These are phyloP conservation scores for Saccharomycopsis sp. DNA, from an alignment of 805 yeast species.

Conservation along the genomic window DNA sequence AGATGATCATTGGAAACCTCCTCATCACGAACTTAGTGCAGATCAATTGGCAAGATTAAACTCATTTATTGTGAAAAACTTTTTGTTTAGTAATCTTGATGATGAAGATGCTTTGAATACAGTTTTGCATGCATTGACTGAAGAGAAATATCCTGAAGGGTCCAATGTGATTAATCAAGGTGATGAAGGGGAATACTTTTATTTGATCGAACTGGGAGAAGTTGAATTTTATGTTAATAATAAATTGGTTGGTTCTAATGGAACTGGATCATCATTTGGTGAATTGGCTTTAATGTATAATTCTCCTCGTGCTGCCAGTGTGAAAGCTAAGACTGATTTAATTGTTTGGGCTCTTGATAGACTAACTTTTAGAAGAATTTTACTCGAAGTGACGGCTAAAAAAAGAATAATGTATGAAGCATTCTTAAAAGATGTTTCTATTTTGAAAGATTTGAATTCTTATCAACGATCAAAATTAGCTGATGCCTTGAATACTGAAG, in stretches of 20 bases:
- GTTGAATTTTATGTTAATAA: constrained; percentile 71
- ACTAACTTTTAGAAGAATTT: constrained; percentile 81
- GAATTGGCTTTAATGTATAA: constrained; percentile 96
- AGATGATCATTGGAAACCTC: constrained; percentile 63
- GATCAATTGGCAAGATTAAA: constrained; percentile 62
- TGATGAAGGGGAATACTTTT: constrained; percentile 89
- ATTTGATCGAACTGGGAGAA: constrained; percentile 72
- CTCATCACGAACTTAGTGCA: constrained; percentile 48
- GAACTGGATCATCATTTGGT: constrained; percentile 88
- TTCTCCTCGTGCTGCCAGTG: constrained; percentile 96
- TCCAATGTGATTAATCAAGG: constrained; percentile 77
- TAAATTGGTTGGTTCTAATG: constrained; percentile 58
- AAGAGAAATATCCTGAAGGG: constrained; percentile 48
- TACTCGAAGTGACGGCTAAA: constrained; percentile 82
- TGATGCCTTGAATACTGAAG: constrained; percentile 80
- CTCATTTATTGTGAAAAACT: constrained; percentile 66
- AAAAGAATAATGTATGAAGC: constrained; percentile 86
- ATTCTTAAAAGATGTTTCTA: constrained; percentile 75
- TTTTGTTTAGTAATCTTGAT: constrained; percentile 64
- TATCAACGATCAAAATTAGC: constrained; percentile 88
- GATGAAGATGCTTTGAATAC: constrained; percentile 69
- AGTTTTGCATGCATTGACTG: constrained; percentile 76
- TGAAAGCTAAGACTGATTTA: constrained; percentile 57
- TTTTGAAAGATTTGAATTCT: constrained; percentile 54
- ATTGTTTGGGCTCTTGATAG: constrained; percentile 91